Percentiles rank a stretch among this genome's conserved stretches.
phyloP scores from a whole-genome alignment of 768 basidiomycete species.

The Podaxis sp. region DNA sequence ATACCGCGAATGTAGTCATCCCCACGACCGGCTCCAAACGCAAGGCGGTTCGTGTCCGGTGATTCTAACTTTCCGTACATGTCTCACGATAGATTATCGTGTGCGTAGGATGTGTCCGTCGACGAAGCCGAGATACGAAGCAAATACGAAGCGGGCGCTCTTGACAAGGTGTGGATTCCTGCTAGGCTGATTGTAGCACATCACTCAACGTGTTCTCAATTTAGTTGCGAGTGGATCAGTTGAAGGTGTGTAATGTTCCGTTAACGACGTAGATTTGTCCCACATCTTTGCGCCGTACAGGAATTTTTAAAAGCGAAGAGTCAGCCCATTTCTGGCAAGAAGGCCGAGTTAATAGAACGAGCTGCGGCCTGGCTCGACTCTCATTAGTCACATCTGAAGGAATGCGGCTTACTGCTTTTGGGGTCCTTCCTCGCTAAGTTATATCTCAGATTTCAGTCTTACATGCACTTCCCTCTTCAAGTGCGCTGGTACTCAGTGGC shows the following conservation, averaged over 20 bases:
- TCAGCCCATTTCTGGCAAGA: conserved; percentile 58
- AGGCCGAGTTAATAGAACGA: conserved; percentile 66
- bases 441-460: background rate
- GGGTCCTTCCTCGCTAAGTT: background rate
- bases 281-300: conserved; percentile 27
- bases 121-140: conserved; percentile 74
- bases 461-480: background rate
- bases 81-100: background rate
- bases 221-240: conserved; percentile 73
- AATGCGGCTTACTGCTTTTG: background rate
- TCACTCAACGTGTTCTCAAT: conserved; percentile 10
- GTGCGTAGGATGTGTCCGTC: conserved; percentile 52
- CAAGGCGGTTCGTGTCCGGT: conserved; percentile 52
- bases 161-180: conserved; percentile 55
- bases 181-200: conserved; percentile 7
- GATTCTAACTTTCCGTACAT: background rate
- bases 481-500: too few species aligned
- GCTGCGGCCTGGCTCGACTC: conserved; percentile 57
- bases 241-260: conserved; percentile 49
- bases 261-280: conserved; percentile 5
- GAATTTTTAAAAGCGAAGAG: conserved; percentile 73
- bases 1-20: conserved; percentile 51
- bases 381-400: conserved; percentile 18
- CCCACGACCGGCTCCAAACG: conserved; percentile 56
- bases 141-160: conserved; percentile 51